phyloP scores from a whole-genome alignment of 75 land plant species.

The Selaginella moellendorffii region DNA sequence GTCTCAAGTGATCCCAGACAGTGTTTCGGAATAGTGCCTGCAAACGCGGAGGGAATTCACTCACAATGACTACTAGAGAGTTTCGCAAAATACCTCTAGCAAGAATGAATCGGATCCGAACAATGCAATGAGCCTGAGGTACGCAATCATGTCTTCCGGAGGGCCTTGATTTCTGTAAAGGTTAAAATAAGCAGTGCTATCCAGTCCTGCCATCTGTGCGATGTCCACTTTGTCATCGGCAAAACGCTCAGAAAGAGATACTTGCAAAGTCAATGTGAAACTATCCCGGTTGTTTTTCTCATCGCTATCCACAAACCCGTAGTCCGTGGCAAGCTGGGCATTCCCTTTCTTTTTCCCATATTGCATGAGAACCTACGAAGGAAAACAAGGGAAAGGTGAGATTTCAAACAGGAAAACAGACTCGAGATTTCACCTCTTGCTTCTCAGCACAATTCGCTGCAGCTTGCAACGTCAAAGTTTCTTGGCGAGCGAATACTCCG shows the following conservation, averaged over 20 bases:
- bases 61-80: too few relatives aligned
- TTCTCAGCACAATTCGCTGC: neutral
- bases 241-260: conserved; percentile 36
- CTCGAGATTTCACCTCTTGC: neutral
- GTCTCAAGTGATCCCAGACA: conserved; percentile 65
- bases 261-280: neutral
- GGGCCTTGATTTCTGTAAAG: conserved; percentile 40
- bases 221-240: conserved; percentile 86
- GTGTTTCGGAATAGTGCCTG: conserved; percentile 55
- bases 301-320: conserved; percentile 65
- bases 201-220: conserved; percentile 63
- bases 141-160: conserved; percentile 60
- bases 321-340: conserved; percentile 77
- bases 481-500: conserved; percentile 51
- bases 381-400: neutral
- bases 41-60: neutral
- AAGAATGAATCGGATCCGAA: conserved; percentile 84
- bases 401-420: neutral
- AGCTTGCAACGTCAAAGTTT: conserved; percentile 3
- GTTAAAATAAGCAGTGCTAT: conserved; percentile 55
- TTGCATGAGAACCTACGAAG: conserved; percentile 60
- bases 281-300: neutral
- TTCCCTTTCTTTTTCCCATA: conserved; percentile 85
- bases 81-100: conserved; percentile 61
- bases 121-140: conserved; percentile 58